phyloP scores from a whole-genome alignment of 2,329 filamentous ascomycete species.

The Epichloe sylvatica region DNA sequence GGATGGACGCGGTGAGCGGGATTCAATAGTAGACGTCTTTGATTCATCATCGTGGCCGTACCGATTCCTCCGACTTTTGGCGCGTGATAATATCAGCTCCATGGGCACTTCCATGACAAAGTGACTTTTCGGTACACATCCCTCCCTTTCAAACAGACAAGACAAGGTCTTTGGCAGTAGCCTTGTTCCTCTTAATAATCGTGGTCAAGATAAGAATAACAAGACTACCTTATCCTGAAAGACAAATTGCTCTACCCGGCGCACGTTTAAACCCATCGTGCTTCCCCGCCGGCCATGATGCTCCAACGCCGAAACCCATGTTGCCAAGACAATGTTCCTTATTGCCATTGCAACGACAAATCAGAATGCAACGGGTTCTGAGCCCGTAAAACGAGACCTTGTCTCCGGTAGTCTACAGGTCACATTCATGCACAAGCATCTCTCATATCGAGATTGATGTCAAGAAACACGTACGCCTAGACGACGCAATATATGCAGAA shows the following conservation, averaged over 20 bases:
- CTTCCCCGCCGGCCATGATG: conserved; percentile 2
- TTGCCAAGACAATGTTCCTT: conserved; percentile 4
- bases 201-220: conserved; percentile 2
- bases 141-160: background rate
- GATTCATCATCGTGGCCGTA: too few relatives aligned
- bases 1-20: too few relatives aligned
- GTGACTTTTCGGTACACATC: too few relatives aligned
- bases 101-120: too few relatives aligned
- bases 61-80: too few relatives aligned
- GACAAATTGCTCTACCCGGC: background rate
- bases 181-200: background rate
- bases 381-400: background rate
- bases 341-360: background rate
- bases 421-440: background rate
- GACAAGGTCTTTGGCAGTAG: background rate
- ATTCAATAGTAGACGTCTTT: too few relatives aligned
- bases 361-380: background rate
- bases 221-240: conserved; percentile 7
- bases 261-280: background rate
- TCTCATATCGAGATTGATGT: background rate
- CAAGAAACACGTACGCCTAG: background rate
- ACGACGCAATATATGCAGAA: background rate
- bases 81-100: too few relatives aligned
- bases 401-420: background rate
- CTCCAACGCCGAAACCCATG: conserved; percentile 9